Evolutionary conservation across 176 grass and related monocot genomes (phyloP).

Genomic region (Ensete ventricosum): DNA sequence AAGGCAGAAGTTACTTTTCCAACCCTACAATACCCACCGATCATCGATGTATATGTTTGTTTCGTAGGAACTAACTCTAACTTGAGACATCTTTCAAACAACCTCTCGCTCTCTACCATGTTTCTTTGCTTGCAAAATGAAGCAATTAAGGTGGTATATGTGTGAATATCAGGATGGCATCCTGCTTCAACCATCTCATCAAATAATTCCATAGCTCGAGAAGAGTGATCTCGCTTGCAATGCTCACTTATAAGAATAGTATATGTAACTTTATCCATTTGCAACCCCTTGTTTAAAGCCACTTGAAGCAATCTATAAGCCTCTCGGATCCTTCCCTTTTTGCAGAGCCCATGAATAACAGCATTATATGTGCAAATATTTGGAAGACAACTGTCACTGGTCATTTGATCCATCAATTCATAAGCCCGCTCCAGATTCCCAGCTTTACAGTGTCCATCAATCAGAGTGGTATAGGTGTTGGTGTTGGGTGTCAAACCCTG

Average conservation of each 20-base stretch:
- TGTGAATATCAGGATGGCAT: constrained; percentile 66
- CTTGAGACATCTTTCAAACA: constrained; percentile 63
- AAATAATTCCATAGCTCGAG: constrained; percentile 57
- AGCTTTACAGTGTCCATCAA: constrained; percentile 51
- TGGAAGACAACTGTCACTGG: constrained; percentile 37
- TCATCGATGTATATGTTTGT: constrained; percentile 82
- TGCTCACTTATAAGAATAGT: constrained; percentile 63
- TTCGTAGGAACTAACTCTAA: constrained; percentile 59
- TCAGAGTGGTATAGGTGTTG: constrained; percentile 67
- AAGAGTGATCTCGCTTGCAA: constrained; percentile 61
- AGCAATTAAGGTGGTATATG: constrained; percentile 73
- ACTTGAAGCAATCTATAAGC: constrained; percentile 65
- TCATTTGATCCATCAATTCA: constrained; percentile 64
- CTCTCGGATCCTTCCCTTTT: constrained; percentile 56
- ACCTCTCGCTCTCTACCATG: constrained; percentile 58
- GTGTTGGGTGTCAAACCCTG: constrained; percentile 59
- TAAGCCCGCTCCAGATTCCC: constrained; percentile 58
- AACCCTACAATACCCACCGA: constrained; percentile 75
- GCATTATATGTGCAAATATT: constrained; percentile 90
- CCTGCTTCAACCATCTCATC: constrained; percentile 49
- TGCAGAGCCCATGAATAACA: constrained; percentile 55
- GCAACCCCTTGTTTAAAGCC: constrained; percentile 45
- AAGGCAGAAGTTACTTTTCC: constrained; percentile 60
- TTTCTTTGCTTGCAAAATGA: constrained; percentile 55
- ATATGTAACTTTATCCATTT: constrained; percentile 75